Evolutionary conservation across 2,329 filamentous ascomycete species (phyloP).

Genomic region (Paecilomyces niveus): DNA sequence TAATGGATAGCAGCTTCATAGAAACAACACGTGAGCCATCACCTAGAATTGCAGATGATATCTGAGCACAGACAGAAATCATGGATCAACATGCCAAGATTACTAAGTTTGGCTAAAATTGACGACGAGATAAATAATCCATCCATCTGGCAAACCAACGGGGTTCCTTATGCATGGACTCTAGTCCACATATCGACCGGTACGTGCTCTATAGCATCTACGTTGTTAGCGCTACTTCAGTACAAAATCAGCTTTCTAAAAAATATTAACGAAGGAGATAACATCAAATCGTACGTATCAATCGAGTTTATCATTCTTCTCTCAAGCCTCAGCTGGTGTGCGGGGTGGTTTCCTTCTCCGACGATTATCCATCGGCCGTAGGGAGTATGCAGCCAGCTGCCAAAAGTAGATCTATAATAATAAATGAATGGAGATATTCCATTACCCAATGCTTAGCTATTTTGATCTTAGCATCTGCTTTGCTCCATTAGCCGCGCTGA

Average conservation of each 20-base stretch:
- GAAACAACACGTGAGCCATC: not conserved
- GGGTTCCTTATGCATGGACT: not conserved
- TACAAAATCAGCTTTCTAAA: too few species aligned
- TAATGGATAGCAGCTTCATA: not conserved
- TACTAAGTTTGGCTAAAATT: not conserved
- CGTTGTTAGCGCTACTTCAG: too few species aligned
- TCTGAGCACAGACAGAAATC: not conserved
- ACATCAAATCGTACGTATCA: too few species aligned
- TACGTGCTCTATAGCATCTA: too few species aligned
- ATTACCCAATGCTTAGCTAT: not conserved
- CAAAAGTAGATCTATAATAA: too few species aligned
- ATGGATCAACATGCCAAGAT: not conserved
- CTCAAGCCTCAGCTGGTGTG: too few species aligned
- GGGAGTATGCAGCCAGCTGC: too few species aligned
- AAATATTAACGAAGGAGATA: too few species aligned
- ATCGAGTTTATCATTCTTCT: too few species aligned
- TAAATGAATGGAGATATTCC: too few species aligned
- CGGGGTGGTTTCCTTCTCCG: too few species aligned
- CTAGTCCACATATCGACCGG: not conserved
- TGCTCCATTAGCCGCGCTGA: not conserved
- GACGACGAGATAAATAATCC: not conserved
- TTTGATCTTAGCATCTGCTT: not conserved
- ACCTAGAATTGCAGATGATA: not conserved
- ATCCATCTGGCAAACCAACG: not conserved
- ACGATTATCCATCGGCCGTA: too few species aligned